A percentile compares a stretch with the other conserved stretches of the same genome.
phyloP scores from a whole-genome alignment of 208 protist genomes.

The Endotrypanum monterogeii region DNA sequence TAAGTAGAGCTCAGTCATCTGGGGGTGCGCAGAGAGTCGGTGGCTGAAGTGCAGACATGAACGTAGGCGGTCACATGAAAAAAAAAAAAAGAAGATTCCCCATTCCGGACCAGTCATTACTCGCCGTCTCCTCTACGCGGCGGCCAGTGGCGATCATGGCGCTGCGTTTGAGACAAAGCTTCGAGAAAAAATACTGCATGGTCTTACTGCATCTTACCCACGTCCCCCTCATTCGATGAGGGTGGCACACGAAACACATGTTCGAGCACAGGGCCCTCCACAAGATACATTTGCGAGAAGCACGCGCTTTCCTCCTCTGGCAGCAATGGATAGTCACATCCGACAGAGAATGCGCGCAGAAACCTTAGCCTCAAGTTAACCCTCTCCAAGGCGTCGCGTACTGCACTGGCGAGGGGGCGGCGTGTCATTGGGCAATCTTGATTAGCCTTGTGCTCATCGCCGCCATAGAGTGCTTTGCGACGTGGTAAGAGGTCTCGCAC shows the following conservation, averaged over 20 bases:
- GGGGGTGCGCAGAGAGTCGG: no score
- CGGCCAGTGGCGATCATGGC: neutral
- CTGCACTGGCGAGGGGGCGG: slow-evolving; percentile 35
- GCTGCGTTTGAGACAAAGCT: no score
- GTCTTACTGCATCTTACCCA: neutral
- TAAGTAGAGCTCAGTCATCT: no score
- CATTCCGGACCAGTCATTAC: neutral
- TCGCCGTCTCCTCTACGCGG: neutral
- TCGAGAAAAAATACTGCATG: neutral
- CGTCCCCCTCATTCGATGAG: neutral
- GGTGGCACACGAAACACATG: slow-evolving; percentile 24
- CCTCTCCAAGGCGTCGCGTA: slow-evolving; percentile 49
- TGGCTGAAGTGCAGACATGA: no score
- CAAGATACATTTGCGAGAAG: slow-evolving; percentile 66
- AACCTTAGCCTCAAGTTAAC: slow-evolving; percentile 54
- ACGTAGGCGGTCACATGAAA: neutral
- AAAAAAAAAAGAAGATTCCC: neutral
- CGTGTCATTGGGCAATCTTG: slow-evolving; percentile 16
- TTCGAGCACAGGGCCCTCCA: slow-evolving; percentile 54
- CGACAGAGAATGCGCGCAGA: slow-evolving; percentile 66
- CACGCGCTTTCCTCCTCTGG: slow-evolving; percentile 49
- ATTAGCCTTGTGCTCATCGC: slow-evolving; percentile 4
- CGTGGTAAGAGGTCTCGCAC: slow-evolving; percentile 55
- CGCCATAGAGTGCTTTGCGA: slow-evolving; percentile 1
- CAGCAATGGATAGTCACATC: slow-evolving; percentile 67